phyloP scores from a whole-genome alignment of 225 moss, liverwort and hornwort species.

The Ulota crispa region DNA sequence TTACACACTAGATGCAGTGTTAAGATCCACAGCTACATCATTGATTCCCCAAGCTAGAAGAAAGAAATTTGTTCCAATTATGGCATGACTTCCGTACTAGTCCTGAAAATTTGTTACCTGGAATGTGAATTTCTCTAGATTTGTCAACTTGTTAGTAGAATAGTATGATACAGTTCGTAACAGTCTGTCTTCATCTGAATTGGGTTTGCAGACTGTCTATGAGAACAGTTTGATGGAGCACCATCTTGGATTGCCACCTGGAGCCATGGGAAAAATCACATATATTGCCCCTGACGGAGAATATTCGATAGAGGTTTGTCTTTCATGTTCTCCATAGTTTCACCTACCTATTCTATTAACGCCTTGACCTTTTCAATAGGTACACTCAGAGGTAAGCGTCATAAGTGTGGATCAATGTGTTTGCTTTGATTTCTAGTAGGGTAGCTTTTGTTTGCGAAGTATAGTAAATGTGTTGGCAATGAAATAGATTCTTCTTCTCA shows the following conservation, averaged over 20 bases:
- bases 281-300: conserved; percentile 72
- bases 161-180: background rate
- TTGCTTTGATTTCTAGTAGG: background rate
- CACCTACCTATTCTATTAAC: background rate
- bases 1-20: background rate
- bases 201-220: conserved; percentile 60
- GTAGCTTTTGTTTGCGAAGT: background rate
- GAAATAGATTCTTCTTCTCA: background rate
- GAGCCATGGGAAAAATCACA: conserved; percentile 81
- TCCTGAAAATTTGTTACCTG: background rate
- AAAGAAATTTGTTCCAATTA: background rate
- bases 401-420: background rate
- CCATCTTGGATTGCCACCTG: conserved; percentile 81
- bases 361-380: background rate
- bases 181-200: conserved; percentile 5
- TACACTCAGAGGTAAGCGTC: background rate
- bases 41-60: background rate
- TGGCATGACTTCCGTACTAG: background rate
- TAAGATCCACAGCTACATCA: background rate
- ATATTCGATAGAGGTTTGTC: conserved; percentile 61
- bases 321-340: conserved; percentile 9
- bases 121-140: background rate
- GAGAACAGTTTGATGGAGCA: conserved; percentile 98
- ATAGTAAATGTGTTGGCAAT: background rate
- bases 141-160: background rate